Evolutionary conservation across 2,329 filamentous ascomycete genomes (phyloP).

Genomic region (Aureobasidium namibiae): DNA sequence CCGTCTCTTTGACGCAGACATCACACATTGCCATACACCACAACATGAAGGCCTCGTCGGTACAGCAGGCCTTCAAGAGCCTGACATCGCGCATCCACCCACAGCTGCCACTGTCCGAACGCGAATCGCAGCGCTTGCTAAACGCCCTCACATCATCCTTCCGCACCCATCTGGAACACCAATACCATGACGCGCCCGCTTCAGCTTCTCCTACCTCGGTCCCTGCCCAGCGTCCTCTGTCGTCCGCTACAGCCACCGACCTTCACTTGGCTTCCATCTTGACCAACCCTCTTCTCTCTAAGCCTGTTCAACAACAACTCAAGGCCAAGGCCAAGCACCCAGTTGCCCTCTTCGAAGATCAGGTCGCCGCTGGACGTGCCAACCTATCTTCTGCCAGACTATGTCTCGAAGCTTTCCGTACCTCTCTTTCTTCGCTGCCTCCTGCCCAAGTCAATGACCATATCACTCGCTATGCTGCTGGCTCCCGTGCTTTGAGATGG

Average conservation of each 20-base stretch:
- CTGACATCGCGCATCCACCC: constrained; percentile 47
- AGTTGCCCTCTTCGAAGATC: constrained; percentile 32
- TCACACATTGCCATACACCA: background rate
- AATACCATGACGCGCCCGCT: constrained; percentile 28
- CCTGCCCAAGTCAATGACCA: constrained; percentile 13
- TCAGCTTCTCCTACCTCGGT: background rate
- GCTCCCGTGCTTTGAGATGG: constrained; percentile 23
- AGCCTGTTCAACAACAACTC: constrained; percentile 18
- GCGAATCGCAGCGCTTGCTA: constrained; percentile 53
- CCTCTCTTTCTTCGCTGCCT: constrained; percentile 16
- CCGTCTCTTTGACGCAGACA: too few relatives aligned
- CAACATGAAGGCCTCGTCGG: constrained; percentile 45
- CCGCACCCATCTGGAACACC: constrained; percentile 53
- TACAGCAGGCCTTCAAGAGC: constrained; percentile 37
- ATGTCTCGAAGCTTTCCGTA: constrained; percentile 29
- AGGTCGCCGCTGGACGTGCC: constrained; percentile 31
- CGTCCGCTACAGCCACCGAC: constrained; percentile 24
- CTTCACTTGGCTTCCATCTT: constrained; percentile 43
- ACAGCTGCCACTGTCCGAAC: constrained; percentile 44
- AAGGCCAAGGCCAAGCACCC: constrained; percentile 27
- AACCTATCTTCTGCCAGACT: constrained; percentile 30
- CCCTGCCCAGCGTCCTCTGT: background rate
- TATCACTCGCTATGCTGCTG: constrained; percentile 18
- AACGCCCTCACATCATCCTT: constrained; percentile 55
- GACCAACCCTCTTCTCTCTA: constrained; percentile 40